These are phyloP conservation scores for Tricholoma terreum DNA, from an alignment of 768 basidiomycete species.

Conservation along the genomic window DNA sequence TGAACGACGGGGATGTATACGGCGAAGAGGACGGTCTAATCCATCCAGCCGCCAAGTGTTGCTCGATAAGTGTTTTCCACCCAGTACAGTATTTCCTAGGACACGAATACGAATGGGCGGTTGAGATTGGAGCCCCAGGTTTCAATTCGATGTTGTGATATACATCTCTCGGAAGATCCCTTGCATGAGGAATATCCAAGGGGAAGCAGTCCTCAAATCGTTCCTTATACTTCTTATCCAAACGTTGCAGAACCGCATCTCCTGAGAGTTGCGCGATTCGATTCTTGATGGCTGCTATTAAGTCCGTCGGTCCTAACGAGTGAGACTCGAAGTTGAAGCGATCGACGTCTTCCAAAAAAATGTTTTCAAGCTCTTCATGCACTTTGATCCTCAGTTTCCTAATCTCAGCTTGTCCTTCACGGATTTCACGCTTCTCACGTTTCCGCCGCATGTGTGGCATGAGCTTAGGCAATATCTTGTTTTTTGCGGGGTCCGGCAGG, in stretches of 20 bases:
- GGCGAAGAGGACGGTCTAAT: conserved; percentile 25
- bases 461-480: background rate
- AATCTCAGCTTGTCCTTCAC: background rate
- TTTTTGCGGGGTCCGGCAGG: background rate
- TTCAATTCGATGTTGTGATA: background rate
- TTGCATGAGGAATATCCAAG: background rate
- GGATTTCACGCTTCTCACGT: background rate
- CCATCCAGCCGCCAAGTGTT: conserved; percentile 27
- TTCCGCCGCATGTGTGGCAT: too few relatives aligned
- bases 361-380: background rate
- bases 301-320: background rate
- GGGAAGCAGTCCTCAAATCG: background rate
- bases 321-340: background rate
- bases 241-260: background rate
- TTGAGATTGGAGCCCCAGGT: background rate
- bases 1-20: conserved; percentile 33
- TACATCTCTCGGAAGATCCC: background rate
- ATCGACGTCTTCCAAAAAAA: background rate
- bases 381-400: background rate
- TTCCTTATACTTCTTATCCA: background rate
- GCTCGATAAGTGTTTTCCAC: too few relatives aligned
- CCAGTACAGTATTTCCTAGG: too few relatives aligned
- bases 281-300: background rate
- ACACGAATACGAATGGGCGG: too few relatives aligned
- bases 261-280: background rate